These are phyloP conservation scores for Casaregolazyma suthepensis DNA, from an alignment of 1,139 yeast species.

Conservation along the genomic window DNA sequence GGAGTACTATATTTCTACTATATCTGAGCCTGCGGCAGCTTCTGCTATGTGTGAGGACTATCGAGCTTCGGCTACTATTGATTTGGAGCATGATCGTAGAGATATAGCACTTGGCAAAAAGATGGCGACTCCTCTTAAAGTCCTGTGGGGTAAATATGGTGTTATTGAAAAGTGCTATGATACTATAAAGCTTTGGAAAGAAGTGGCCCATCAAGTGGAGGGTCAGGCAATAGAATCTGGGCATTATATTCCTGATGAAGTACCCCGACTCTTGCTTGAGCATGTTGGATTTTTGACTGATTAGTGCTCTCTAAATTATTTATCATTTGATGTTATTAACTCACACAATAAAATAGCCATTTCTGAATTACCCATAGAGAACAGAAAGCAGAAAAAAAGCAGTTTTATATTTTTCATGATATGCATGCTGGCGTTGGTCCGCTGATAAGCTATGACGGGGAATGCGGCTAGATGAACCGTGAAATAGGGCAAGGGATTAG, in stretches of 20 bases:
- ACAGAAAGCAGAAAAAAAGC: too few relatives aligned
- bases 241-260: slow-evolving; percentile 19
- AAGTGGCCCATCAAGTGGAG: slow-evolving; percentile 12
- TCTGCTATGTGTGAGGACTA: slow-evolving; percentile 19
- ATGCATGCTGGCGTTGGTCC: too few relatives aligned
- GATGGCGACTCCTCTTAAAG: slow-evolving; percentile 11
- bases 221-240: slow-evolving; percentile 13
- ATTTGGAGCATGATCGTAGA: slow-evolving; percentile 14
- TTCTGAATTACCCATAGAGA: too few relatives aligned
- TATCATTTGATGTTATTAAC: too few relatives aligned
- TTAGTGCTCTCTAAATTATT: too few relatives aligned
- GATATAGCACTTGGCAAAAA: slow-evolving; percentile 11
- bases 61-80: slow-evolving; percentile 17
- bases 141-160: slow-evolving; percentile 17
- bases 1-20: slow-evolving; percentile 1
- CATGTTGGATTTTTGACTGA: neutral
- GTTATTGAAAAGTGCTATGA: slow-evolving; percentile 14
- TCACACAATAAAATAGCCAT: too few relatives aligned
- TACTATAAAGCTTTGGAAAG: slow-evolving; percentile 13
- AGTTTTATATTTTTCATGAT: too few relatives aligned
- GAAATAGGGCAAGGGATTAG: too few relatives aligned
- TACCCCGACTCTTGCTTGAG: slow-evolving; percentile 7
- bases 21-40: slow-evolving; percentile 10
- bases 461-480: too few relatives aligned
- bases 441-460: too few relatives aligned